A percentile compares a stretch with the other conserved stretches of the same genome.
These are phyloP conservation scores for Phaeotremella fagi DNA, from an alignment of 768 basidiomycete species.

Conservation along the genomic window DNA sequence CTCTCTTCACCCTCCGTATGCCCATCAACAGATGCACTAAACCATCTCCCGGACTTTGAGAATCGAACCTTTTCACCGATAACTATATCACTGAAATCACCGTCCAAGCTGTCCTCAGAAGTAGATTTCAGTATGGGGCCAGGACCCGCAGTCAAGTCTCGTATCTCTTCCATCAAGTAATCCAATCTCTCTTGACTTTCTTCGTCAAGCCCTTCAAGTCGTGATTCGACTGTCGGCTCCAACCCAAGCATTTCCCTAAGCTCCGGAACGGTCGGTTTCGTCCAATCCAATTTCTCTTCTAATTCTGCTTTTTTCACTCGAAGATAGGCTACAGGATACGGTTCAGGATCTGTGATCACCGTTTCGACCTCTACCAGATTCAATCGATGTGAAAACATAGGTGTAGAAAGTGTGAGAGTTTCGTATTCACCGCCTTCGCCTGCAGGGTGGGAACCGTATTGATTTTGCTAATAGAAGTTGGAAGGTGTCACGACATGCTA, in stretches of 20 bases:
- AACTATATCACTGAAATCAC: background rate
- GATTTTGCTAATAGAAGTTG: conserved; percentile 56
- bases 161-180: background rate
- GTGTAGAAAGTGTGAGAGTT: conserved; percentile 81
- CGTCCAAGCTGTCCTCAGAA: background rate
- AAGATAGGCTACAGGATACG: conserved; percentile 83
- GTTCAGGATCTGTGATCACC: conserved; percentile 58
- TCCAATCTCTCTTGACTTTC: conserved; percentile 17
- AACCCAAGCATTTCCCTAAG: conserved; percentile 37
- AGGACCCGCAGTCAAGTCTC: background rate
- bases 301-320: conserved; percentile 68
- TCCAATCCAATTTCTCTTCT: conserved; percentile 53
- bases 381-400: conserved; percentile 76
- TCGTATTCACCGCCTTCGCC: conserved; percentile 99
- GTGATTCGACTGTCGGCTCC: conserved; percentile 6
- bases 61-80: conserved; percentile 3
- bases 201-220: conserved; percentile 52
- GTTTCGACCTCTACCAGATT: conserved; percentile 64
- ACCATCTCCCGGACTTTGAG: conserved; percentile 58
- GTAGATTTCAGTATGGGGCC: background rate
- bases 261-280: conserved; percentile 19
- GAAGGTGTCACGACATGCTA: no score
- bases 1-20: conserved; percentile 46
- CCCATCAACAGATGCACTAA: conserved; percentile 61
- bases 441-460: conserved; percentile 87